A percentile compares a stretch with the other conserved stretches of the same genome.
These are phyloP conservation scores for Mycena alexandri DNA, from an alignment of 768 basidiomycete genomes.

Conservation along the genomic window DNA sequence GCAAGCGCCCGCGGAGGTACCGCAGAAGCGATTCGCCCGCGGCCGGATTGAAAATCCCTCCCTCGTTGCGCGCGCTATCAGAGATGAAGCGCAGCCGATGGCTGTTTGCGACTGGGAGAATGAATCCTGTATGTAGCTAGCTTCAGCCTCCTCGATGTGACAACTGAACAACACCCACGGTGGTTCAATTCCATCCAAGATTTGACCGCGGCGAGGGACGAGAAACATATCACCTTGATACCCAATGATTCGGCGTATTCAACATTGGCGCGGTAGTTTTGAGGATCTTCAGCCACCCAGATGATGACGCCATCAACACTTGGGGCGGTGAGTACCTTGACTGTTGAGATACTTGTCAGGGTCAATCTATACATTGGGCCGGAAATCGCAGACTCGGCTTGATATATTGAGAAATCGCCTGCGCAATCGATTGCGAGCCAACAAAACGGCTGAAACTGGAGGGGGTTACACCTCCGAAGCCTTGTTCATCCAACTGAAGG, in stretches of 20 bases:
- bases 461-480: conserved; percentile 25
- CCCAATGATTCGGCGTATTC: conserved; percentile 23
- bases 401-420: conserved; percentile 8
- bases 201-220: conserved; percentile 22
- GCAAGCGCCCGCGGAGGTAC: conserved; percentile 10
- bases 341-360: neutral
- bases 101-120: neutral
- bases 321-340: neutral
- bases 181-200: conserved; percentile 27
- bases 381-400: neutral
- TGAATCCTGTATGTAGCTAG: neutral
- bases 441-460: conserved; percentile 25
- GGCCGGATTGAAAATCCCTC: conserved; percentile 21
- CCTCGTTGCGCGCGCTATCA: conserved; percentile 21
- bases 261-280: neutral
- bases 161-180: neutral
- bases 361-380: neutral
- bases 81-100: conserved; percentile 28
- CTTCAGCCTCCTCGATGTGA: neutral
- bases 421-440: conserved; percentile 8
- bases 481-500: conserved; percentile 25
- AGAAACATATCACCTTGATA: conserved; percentile 12
- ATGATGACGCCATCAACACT: conserved; percentile 14
- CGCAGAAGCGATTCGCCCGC: conserved; percentile 28
- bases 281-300: conserved; percentile 18